A percentile compares a stretch with the other conserved stretches of the same genome.
phyloP scores from a whole-genome alignment of 176 grass and related monocot species.

The Guadua angustifolia region DNA sequence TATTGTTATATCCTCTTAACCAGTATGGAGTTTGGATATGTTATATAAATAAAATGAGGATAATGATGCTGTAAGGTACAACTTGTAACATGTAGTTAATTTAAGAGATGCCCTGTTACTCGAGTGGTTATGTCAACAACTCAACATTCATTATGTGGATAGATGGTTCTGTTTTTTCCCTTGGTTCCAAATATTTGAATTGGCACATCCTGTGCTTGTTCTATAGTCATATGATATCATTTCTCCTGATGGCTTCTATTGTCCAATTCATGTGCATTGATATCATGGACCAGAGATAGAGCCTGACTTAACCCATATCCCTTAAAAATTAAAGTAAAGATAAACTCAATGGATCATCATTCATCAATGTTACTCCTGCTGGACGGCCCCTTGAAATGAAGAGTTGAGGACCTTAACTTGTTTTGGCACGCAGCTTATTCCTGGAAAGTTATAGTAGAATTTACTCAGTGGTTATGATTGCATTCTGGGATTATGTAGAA shows the following conservation, averaged over 20 bases:
- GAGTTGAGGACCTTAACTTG: slow-evolving; percentile 7
- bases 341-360: not conserved
- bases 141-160: not conserved
- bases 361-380: slow-evolving; percentile 10
- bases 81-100: too few relatives aligned
- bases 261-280: not conserved
- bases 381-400: not conserved
- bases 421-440: slow-evolving; percentile 26
- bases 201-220: slow-evolving; percentile 8
- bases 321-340: slow-evolving; percentile 15
- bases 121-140: too few relatives aligned
- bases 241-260: not conserved
- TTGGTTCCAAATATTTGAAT: slow-evolving; percentile 17
- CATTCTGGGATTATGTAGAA: slow-evolving; percentile 2
- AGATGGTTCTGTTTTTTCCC: not conserved
- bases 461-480: too few relatives aligned
- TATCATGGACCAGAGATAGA: slow-evolving; percentile 21
- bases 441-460: slow-evolving; percentile 30
- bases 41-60: slow-evolving; percentile 16
- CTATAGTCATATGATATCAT: not conserved
- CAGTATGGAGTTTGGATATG: not conserved
- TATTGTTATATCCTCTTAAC: slow-evolving; percentile 12
- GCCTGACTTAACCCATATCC: not conserved
- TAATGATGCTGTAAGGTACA: not conserved
- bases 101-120: too few relatives aligned